These are phyloP conservation scores for Neurospora hispaniola DNA, from an alignment of 495 filamentous ascomycete genomes.

Conservation along the genomic window DNA sequence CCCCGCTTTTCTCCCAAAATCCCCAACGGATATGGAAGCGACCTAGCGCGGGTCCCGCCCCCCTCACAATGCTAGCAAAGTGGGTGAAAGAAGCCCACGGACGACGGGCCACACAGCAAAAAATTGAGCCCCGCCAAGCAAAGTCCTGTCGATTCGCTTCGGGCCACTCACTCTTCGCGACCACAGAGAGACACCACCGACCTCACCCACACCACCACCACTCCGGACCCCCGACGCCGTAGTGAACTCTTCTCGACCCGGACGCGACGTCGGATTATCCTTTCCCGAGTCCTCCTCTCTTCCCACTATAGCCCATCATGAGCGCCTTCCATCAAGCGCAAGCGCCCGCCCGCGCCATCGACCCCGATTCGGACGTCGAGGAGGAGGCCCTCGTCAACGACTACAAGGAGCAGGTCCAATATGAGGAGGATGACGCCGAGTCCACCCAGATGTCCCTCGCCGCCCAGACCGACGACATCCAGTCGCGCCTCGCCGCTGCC, in stretches of 20 bases:
- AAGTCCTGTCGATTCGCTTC: slow-evolving; percentile 15
- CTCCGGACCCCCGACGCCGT: slow-evolving; percentile 5
- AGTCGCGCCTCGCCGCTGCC: slow-evolving; percentile 77
- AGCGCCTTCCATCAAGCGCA: slow-evolving; percentile 41
- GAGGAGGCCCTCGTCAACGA: slow-evolving; percentile 90
- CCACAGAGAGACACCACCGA: slow-evolving; percentile 11
- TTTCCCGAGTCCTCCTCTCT: neutral
- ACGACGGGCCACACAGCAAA: slow-evolving; percentile 12
- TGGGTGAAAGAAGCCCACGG: neutral
- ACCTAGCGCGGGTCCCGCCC: neutral
- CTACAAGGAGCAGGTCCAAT: slow-evolving; percentile 90
- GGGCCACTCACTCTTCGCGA: slow-evolving; percentile 18
- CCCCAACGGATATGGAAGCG: neutral
- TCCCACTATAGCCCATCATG: slow-evolving; percentile 24
- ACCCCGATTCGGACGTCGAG: slow-evolving; percentile 83
- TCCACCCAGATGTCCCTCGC: slow-evolving; percentile 49
- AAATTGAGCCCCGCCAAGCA: slow-evolving; percentile 23
- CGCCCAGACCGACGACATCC: slow-evolving; percentile 66
- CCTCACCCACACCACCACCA: slow-evolving; percentile 7
- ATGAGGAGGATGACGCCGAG: slow-evolving; percentile 74
- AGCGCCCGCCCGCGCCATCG: slow-evolving; percentile 43
- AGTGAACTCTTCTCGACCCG: neutral
- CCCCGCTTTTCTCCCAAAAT: neutral
- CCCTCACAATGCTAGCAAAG: neutral
- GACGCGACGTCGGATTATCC: slow-evolving; percentile 1